Base-by-base conservation (phyloP, 805 yeast species). In the Diddensiella transvaalensis region DNA sequence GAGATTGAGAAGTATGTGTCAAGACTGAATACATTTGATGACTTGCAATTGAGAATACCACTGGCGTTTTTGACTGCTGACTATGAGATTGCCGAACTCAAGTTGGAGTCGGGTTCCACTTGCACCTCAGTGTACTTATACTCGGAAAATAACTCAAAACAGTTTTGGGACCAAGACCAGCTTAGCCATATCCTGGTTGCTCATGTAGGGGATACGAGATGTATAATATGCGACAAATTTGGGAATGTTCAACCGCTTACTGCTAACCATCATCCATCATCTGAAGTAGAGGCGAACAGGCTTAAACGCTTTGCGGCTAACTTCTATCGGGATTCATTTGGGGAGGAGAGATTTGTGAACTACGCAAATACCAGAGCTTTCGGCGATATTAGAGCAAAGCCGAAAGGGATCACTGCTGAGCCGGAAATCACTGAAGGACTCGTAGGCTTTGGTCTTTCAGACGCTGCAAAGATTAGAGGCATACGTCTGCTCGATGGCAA, bases 321-420 rank as follows among this genome's bases (percentile, higher is more conserved):
- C 33, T 72, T 83, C 49, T 78, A 84, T 60, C 81, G 85, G 4
- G 98, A 91, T 63, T 84, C 96, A 2, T 91, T 90, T 70, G 99
- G 99, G 4, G 95, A 89, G 60, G 87, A 85, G 60, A 64, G 98
- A 49, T 90, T 83, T 59, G 78, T 85, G 32, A 77, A 81, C 54
- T 83, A 82, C 61, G 96, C 97, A 19, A 93, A 93, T 61, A 93
- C 99, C 1, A 75, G 99, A 55, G 76, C 96, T 1, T 93, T 93
- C 74, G 99, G 99, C 36, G 99, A 93, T 67, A 60, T 82, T 13
- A 71, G 75, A 22, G 95, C 82, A 46, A 93, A 93, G 65, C 74
- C 83, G 32, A 78, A 80, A 62, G 99, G 99, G 0, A 80, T 93
- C 1, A 75, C 90, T 0, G 87, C 96, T 11, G 98, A 93, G 68